Evolutionary conservation across 2,329 filamentous ascomycete genomes (phyloP).

Genomic region (Herpotrichia juniperi): DNA sequence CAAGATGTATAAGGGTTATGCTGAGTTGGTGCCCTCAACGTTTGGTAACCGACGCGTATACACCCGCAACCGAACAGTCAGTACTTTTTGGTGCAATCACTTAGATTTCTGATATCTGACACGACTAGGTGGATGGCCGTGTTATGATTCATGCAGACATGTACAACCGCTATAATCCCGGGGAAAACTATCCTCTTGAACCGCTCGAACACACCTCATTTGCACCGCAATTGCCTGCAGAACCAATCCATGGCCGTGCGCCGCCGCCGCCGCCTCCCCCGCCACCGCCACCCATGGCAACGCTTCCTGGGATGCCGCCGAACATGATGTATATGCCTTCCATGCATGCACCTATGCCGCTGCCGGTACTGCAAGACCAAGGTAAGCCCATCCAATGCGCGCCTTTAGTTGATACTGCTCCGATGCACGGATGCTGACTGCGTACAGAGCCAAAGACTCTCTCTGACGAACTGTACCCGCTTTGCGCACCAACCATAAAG

Average conservation of each 20-base stretch:
- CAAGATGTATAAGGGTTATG: conserved; percentile 23
- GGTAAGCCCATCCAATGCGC: conserved; percentile 3
- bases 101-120: background rate
- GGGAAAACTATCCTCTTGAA: conserved; percentile 4
- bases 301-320: background rate
- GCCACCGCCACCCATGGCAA: background rate
- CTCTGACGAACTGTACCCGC: conserved; percentile 17
- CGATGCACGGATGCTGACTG: conserved; percentile 1
- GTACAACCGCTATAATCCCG: conserved; percentile 18
- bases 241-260: background rate
- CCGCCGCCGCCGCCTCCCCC: conserved; percentile 7
- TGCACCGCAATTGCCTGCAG: conserved; percentile 6
- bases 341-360: background rate
- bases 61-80: conserved; percentile 12
- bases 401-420: background rate
- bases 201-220: conserved; percentile 16
- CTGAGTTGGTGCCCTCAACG: conserved; percentile 5
- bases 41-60: conserved; percentile 10
- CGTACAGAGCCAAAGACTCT: conserved; percentile 12
- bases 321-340: background rate
- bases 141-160: conserved; percentile 25
- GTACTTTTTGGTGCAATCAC: background rate
- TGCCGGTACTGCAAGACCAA: background rate
- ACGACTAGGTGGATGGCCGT: conserved; percentile 16
- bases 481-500: conserved; percentile 34